Base-by-base conservation (phyloP, 129 eudicot genomes). In the Solidago caesia region DNA sequence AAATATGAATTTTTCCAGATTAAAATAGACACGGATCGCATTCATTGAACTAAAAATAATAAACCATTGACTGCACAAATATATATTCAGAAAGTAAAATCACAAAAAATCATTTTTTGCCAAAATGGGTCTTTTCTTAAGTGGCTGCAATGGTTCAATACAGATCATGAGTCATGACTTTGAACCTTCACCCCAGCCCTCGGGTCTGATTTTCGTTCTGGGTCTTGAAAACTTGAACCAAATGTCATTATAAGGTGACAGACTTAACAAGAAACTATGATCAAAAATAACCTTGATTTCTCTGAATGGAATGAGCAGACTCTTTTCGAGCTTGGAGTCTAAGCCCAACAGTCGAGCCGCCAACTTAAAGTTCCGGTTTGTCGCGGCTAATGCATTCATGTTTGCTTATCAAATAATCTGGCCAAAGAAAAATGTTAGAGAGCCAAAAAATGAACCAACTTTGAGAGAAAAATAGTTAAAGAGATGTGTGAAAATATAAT, bases 351-450 rank as follows among this genome's bases (percentile, higher is more conserved):
- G 86, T 64, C 92, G 88, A 74, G 96, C 79, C 57, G 99, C 99
- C 29, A 80, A 85, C 92, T 84, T 95, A 76, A 91, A 95, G 75
- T 95, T 95, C 67, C 99, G 82, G 89, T 91, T 95, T 68, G 99
- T 95, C 68, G 99, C 99, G 5, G 87, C 97, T 81, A 95, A 87
- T 27, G 99, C 97, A 62, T 95, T 95, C 99, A 95, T 91, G 75
- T 26, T 81, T 85, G 70, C 45, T 74, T 46, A 14, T 52, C 55
- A 15, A 62, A 64, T 65, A 70, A 44, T 29, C 78, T 76, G 63
- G 45, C 11, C 41, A 67, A 81, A 67, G 42, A 67, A 76, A 57
- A 55, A 71, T 7, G 74, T 75, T 58, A 64, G 62, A 43, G 42
- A 55, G 25, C 14, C 7, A 51, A 42, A 44, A 13, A 57, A 12